Conservation (phyloP, 495 filamentous ascomycete genomes). For the Astrothelium subdiscretum region DNA sequence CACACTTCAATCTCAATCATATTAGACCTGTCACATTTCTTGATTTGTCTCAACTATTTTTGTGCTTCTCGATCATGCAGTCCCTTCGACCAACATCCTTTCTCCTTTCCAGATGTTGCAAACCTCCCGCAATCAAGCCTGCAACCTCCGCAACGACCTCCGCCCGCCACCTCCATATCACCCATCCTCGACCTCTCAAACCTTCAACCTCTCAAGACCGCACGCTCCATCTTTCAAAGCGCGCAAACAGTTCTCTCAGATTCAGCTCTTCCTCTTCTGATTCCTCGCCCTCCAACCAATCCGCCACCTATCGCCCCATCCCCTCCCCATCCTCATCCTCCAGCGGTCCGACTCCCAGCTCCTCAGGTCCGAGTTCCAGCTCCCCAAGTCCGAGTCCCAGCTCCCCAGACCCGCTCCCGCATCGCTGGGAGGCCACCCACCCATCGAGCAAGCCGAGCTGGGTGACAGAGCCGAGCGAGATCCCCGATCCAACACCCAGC, state of each 20-base stretch:
- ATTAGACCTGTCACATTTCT: neutral
- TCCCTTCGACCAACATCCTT: neutral
- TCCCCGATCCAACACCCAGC: neutral
- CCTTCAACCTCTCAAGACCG: neutral
- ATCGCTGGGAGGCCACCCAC: neutral
- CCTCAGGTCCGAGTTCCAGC: no score
- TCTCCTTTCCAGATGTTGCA: neutral
- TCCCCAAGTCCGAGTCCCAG: neutral
- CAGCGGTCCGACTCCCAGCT: no score
- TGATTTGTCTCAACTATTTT: neutral
- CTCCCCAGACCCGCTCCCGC: neutral
- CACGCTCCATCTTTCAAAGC: neutral
- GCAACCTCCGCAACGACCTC: constrained; percentile 13
- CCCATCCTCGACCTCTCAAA: neutral
- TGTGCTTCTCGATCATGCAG: neutral
- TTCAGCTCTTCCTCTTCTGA: constrained; percentile 4
- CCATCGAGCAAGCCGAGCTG: neutral
- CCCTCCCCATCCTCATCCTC: constrained; percentile 15
- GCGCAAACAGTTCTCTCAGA: neutral
- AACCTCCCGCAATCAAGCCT: neutral
- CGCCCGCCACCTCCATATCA: constrained; percentile 3
- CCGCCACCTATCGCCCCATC: constrained; percentile 25
- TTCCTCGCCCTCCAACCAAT: constrained; percentile 6
- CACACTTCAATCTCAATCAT: neutral
- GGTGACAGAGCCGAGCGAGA: neutral